A percentile compares a stretch with the other conserved stretches of the same genome.
These are phyloP conservation scores for Chrysochromulina tobinii DNA, from an alignment of 78 protist genomes.

Conservation along the genomic window DNA sequence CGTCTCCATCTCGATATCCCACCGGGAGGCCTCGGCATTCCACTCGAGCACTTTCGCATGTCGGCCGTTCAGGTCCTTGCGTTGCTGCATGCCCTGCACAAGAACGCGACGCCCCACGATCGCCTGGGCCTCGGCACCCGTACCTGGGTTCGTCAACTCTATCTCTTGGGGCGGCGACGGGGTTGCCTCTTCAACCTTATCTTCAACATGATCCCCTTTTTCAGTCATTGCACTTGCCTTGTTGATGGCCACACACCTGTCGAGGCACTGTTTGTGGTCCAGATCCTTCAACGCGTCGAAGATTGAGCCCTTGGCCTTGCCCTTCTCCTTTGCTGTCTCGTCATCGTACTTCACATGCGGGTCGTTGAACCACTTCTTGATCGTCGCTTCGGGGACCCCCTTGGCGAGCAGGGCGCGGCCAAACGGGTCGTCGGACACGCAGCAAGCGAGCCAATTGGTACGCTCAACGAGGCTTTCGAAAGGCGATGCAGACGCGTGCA, in stretches of 20 bases:
- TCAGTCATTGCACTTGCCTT: no score
- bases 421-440: background rate
- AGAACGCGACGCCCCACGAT: no score
- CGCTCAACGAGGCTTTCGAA: conserved; percentile 38
- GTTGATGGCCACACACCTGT: background rate
- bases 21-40: no score
- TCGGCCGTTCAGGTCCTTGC: no score
- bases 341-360: background rate
- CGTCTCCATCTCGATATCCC: no score
- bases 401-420: conserved; percentile 7
- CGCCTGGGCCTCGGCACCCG: no score
- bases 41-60: no score
- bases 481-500: conserved; percentile 51
- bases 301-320: background rate
- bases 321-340: background rate
- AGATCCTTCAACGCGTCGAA: background rate
- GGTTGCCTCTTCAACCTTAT: no score
- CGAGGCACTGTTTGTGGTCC: background rate
- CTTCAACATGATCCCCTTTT: no score
- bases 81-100: no score
- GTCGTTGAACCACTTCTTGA: background rate
- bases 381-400: background rate
- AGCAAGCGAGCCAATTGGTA: background rate
- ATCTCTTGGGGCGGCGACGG: no score
- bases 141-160: no score